phyloP scores from a whole-genome alignment of 345 rosid species.

The Linum lewisii region DNA sequence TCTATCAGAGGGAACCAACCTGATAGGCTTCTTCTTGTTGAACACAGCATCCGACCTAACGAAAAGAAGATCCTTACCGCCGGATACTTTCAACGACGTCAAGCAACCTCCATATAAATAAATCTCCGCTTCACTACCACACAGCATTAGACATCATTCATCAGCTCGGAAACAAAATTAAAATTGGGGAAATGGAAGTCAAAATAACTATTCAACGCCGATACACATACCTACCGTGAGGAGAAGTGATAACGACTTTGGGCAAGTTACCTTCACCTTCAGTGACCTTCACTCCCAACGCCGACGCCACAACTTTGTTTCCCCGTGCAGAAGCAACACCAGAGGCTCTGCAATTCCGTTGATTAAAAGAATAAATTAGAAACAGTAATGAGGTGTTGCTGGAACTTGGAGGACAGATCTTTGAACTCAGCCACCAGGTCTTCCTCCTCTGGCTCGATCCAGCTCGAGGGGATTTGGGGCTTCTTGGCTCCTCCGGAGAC shows the following conservation, averaged over 20 bases:
- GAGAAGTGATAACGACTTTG: constrained; percentile 65
- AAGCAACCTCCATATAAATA: constrained; percentile 82
- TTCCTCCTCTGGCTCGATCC: constrained; percentile 36
- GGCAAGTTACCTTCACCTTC: constrained; percentile 90
- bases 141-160: not conserved
- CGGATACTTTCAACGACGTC: constrained; percentile 73
- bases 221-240: constrained; percentile 29
- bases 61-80: constrained; percentile 73
- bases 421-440: constrained; percentile 63
- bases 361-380: not conserved
- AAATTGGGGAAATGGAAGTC: too few species aligned
- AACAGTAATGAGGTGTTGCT: constrained; percentile 29
- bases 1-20: too few species aligned
- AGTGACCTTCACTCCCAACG: constrained; percentile 46
- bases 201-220: too few species aligned
- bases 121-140: constrained; percentile 74
- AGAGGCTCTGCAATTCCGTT: constrained; percentile 23
- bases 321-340: constrained; percentile 50
- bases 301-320: constrained; percentile 14
- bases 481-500: too few species aligned
- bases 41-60: constrained; percentile 95
- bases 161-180: too few species aligned
- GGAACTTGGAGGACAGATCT: constrained; percentile 68
- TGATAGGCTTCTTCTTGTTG: constrained; percentile 77
- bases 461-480: not conserved